Percentiles rank a stretch among this genome's conserved stretches.
Evolutionary conservation across 192 early-diverging fungal genomes (phyloP).

Genomic region (Podochytrium sp.): DNA sequence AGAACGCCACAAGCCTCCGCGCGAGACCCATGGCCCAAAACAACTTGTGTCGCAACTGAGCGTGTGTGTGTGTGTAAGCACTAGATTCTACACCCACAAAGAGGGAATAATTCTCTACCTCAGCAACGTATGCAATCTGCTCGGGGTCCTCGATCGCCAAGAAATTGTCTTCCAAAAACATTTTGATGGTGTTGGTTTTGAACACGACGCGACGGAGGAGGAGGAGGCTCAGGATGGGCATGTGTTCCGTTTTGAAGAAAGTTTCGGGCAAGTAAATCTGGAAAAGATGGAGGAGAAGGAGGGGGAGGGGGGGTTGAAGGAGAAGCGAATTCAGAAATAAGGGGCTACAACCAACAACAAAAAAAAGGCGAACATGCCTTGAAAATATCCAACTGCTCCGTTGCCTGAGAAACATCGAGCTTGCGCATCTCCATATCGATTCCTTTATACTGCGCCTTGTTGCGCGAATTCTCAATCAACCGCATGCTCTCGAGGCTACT

Average conservation of each 20-base stretch:
- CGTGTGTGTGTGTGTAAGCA: not conserved
- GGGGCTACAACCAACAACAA: constrained; percentile 10
- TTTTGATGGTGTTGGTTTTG: constrained; percentile 70
- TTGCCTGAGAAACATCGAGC: constrained; percentile 83
- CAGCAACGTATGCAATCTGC: constrained; percentile 6
- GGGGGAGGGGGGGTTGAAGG: too few relatives aligned
- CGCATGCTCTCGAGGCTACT: not conserved
- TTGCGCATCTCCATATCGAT: constrained; percentile 90
- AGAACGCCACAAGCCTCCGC: constrained; percentile 68
- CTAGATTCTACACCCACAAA: not conserved
- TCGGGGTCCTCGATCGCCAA: not conserved
- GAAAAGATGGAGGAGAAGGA: too few relatives aligned
- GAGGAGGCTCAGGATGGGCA: constrained; percentile 73
- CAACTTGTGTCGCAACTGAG: constrained; percentile 67
- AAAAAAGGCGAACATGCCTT: constrained; percentile 13
- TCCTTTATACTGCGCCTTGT: constrained; percentile 85
- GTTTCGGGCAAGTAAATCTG: constrained; percentile 84
- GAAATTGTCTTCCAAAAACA: constrained; percentile 37
- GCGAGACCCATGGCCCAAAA: constrained; percentile 70
- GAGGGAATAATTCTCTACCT: constrained; percentile 21
- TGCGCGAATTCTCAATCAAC: constrained; percentile 70
- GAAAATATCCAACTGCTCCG: constrained; percentile 65
- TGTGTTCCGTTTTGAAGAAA: constrained; percentile 81
- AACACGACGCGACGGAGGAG: constrained; percentile 81
- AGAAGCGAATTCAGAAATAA: constrained; percentile 25